A percentile compares a stretch with the other conserved stretches of the same genome.
Evolutionary conservation across 2,329 filamentous ascomycete species (phyloP).

Genomic region (Cladorrhinum sp.): DNA sequence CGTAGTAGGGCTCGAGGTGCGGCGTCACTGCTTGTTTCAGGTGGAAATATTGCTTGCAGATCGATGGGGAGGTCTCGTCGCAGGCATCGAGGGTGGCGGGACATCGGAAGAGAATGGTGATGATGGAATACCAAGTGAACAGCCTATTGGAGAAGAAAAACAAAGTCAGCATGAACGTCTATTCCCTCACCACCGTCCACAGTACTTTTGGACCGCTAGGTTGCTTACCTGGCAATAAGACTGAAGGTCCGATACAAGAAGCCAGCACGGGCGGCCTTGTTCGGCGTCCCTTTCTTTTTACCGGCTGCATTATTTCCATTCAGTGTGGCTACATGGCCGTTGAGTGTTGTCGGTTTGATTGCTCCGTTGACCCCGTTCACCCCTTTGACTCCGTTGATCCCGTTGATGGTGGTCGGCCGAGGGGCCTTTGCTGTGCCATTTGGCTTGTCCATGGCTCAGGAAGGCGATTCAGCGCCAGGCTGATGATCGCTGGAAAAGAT

Average conservation of each 20-base stretch:
- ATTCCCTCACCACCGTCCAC: not conserved
- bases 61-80: slow-evolving; percentile 64
- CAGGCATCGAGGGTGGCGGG: slow-evolving; percentile 67
- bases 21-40: slow-evolving; percentile 63
- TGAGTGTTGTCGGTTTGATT: slow-evolving; percentile 31
- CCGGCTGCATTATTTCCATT: not conserved
- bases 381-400: slow-evolving; percentile 27
- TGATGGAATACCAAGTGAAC: slow-evolving; percentile 79
- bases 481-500: slow-evolving; percentile 15
- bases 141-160: slow-evolving; percentile 55
- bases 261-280: slow-evolving; percentile 27
- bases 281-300: slow-evolving; percentile 30
- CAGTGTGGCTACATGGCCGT: slow-evolving; percentile 34
- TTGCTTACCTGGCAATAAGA: slow-evolving; percentile 54
- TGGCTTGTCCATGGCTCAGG: slow-evolving; percentile 23
- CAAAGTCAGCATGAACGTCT: slow-evolving; percentile 15
- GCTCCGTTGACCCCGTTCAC: slow-evolving; percentile 31
- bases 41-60: slow-evolving; percentile 82
- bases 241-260: slow-evolving; percentile 44
- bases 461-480: slow-evolving; percentile 26
- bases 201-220: not conserved
- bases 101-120: slow-evolving; percentile 79
- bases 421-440: slow-evolving; percentile 23
- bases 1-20: slow-evolving; percentile 80
- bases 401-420: slow-evolving; percentile 12